Evolutionary conservation across 2,329 filamentous ascomycete genomes (phyloP), one percentile per base, ranked within the genome.

Genomic region (Teratosphaeria pseudoeucalypti): DNA sequence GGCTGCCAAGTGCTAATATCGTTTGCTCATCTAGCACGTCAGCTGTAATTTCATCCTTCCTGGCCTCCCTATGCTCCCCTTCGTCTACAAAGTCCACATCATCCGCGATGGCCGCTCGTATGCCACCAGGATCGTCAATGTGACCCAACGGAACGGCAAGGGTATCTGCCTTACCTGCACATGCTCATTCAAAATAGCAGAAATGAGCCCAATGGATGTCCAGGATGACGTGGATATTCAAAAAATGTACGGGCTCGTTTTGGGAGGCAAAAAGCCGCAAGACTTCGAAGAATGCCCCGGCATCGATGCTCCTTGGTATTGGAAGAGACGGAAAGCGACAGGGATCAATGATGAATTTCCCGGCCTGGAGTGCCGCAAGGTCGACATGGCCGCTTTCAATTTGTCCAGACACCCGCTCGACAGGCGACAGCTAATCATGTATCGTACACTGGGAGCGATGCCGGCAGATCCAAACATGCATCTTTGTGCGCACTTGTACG

Each of bases 401-500:
- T 61, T 67, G 6, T 58, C 61, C 0, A 74, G 66, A 5, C 60
- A 66, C 57, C 68, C 75, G 1, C 66, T 76, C 9, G 73, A 77
- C 23, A 66, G 71, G 27, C 63, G 71, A 29, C 71, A 80, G 64
- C 64, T 82, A 54, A 73, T 75, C 34, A 74, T 77, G 58, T 82
- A 81, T 64, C 70, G 74, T 2, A 67, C 78, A 0, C 73, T 77
- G 27, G 78, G 77, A 14, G 61, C 66, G 2, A 63, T 74, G 43
- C 66, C 72, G 4, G 34, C 66, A 60, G 68, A 75, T 61, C 71
- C 80, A 34, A 84, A 84, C 63, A 68, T 84, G 19, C 81, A 84
- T 63, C 78, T 81, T 0, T 82, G 79, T 63, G 81, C 80, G 2
- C 82, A 85, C 67, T 72, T 83, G 52, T 84, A 82, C 65, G 78